phyloP scores from a whole-genome alignment of 371 early-diverging fungal species.

The Rhizopus arrhizus region DNA sequence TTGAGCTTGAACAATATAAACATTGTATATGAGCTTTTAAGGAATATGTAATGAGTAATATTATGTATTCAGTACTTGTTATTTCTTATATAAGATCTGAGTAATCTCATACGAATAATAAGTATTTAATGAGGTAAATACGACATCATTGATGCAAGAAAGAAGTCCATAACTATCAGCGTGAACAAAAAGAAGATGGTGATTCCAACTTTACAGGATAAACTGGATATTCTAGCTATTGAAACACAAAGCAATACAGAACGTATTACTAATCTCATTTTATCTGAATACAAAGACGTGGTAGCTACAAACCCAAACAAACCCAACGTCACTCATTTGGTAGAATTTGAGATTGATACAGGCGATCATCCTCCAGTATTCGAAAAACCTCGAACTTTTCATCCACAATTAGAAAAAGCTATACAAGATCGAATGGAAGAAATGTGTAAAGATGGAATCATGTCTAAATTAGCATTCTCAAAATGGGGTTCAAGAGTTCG shows the following conservation, averaged over 20 bases:
- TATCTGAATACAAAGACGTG: constrained; percentile 6
- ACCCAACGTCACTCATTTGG: constrained; percentile 1
- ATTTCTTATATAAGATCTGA: too few species aligned
- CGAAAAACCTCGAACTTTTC: constrained; percentile 6
- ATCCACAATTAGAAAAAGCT: constrained; percentile 1
- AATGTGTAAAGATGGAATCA: too few species aligned
- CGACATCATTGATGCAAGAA: constrained; percentile 3
- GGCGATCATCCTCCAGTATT: constrained; percentile 12
- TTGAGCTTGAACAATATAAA: too few species aligned
- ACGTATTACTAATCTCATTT: not conserved
- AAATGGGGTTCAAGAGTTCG: too few species aligned
- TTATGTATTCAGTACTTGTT: too few species aligned
- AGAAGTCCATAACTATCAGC: not conserved
- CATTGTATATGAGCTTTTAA: too few species aligned
- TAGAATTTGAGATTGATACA: constrained; percentile 14
- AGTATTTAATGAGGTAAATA: too few species aligned
- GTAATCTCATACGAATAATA: too few species aligned
- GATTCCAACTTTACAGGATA: not conserved
- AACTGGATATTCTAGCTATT: not conserved
- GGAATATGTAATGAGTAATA: too few species aligned
- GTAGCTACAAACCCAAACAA: constrained; percentile 8
- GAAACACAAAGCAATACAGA: not conserved
- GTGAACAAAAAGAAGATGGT: not conserved
- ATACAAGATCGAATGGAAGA: too few species aligned
- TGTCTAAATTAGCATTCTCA: too few species aligned